A percentile compares a stretch with the other conserved stretches of the same genome.
Evolutionary conservation across 495 filamentous ascomycete genomes (phyloP).

Genomic region (Lasiosphaeria hispida): DNA sequence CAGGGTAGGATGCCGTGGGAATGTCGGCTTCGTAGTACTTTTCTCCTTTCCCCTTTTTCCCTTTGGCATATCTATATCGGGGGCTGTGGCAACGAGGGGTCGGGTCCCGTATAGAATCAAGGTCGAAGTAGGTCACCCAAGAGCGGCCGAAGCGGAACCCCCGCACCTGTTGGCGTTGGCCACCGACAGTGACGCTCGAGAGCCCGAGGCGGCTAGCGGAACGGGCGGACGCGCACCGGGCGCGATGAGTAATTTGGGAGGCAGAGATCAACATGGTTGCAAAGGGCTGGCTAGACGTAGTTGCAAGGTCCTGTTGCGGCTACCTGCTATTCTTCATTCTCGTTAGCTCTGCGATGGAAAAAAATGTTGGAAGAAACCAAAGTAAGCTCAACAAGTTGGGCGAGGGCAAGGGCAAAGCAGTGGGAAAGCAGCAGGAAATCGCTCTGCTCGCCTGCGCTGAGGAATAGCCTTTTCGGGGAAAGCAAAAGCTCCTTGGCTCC

Average conservation of each 20-base stretch:
- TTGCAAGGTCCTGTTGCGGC: slow-evolving; percentile 19
- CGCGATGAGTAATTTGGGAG: slow-evolving; percentile 31
- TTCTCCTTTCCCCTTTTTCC: slow-evolving; percentile 11
- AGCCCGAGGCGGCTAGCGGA: slow-evolving; percentile 18
- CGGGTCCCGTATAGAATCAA: slow-evolving; percentile 34
- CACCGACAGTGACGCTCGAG: slow-evolving; percentile 19
- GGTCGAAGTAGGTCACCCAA: slow-evolving; percentile 43
- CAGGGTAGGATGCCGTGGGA: slow-evolving; percentile 22
- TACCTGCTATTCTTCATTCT: slow-evolving; percentile 21
- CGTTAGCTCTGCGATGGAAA: slow-evolving; percentile 7
- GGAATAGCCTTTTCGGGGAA: neutral
- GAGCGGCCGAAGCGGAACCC: slow-evolving; percentile 43
- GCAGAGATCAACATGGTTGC: slow-evolving; percentile 38
- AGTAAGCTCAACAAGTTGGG: too few relatives aligned
- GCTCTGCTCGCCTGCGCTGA: neutral
- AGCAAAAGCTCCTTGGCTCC: too few relatives aligned
- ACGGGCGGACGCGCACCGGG: slow-evolving; percentile 22
- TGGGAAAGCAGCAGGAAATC: neutral
- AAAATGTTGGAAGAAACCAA: too few relatives aligned
- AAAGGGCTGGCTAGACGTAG: neutral
- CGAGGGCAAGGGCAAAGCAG: neutral
- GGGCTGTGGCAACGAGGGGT: slow-evolving; percentile 36
- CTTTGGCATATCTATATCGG: slow-evolving; percentile 43
- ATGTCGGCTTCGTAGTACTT: neutral
- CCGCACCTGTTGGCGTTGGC: slow-evolving; percentile 39